Percentiles rank a stretch among this genome's conserved stretches.
Evolutionary conservation across 2,329 filamentous ascomycete species (phyloP).

Genomic region (Fusarium hostae): DNA sequence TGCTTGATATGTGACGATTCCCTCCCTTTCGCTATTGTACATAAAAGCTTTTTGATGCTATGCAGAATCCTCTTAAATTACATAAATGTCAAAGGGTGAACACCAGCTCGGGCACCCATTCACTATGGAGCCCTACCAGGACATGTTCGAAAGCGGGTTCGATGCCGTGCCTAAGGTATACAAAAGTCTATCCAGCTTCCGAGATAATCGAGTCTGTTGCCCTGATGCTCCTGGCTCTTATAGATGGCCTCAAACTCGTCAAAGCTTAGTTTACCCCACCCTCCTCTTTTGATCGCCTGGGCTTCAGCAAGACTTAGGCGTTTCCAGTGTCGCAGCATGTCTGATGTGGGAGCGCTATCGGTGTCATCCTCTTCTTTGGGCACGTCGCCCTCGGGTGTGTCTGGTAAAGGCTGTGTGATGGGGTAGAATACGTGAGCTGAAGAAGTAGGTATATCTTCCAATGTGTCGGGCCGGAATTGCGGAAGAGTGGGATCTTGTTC

Average conservation of each 20-base stretch:
- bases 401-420: constrained; percentile 21
- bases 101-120: neutral
- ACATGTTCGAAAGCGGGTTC: neutral
- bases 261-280: constrained; percentile 80
- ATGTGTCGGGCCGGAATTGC: constrained; percentile 72
- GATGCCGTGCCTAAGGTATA: constrained; percentile 61
- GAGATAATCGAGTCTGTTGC: constrained; percentile 79
- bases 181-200: constrained; percentile 91
- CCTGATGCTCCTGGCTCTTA: constrained; percentile 70
- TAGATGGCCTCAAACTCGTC: constrained; percentile 84
- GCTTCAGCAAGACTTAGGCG: constrained; percentile 72
- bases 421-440: constrained; percentile 37
- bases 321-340: constrained; percentile 61
- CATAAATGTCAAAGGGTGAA: neutral
- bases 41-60: neutral
- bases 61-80: neutral
- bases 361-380: constrained; percentile 23
- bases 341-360: constrained; percentile 39
- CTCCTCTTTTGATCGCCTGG: constrained; percentile 77
- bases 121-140: neutral
- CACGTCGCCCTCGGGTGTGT: neutral
- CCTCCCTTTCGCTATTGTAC: neutral
- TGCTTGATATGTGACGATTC: neutral
- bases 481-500: constrained; percentile 72
- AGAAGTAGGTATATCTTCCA: constrained; percentile 34